These are phyloP conservation scores for Ogataea nakhonphanomensis DNA, from an alignment of 805 yeast genomes.

Conservation along the genomic window DNA sequence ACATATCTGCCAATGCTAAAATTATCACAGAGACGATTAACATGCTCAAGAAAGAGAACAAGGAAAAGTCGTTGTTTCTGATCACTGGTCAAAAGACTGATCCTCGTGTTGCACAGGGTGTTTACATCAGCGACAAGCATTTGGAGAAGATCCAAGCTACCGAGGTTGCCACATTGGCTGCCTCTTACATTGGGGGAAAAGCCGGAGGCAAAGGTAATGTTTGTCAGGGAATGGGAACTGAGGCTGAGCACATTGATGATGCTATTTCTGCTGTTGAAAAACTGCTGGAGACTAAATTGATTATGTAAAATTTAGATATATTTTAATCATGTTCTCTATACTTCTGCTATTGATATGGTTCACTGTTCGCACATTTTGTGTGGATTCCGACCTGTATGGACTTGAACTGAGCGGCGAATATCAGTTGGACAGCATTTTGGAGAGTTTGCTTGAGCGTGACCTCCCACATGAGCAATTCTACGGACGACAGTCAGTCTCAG, in stretches of 20 bases:
- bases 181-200: constrained; percentile 84
- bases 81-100: constrained; percentile 61
- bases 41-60: constrained; percentile 70
- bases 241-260: constrained; percentile 59
- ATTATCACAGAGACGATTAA: constrained; percentile 91
- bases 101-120: constrained; percentile 91
- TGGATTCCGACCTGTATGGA: neutral
- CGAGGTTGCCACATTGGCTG: constrained; percentile 68
- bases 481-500: constrained; percentile 3
- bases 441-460: neutral
- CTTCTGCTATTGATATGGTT: neutral
- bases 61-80: constrained; percentile 73
- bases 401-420: neutral
- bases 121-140: constrained; percentile 75
- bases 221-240: constrained; percentile 95
- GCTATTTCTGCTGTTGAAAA: constrained; percentile 73
- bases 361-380: neutral
- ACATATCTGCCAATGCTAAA: constrained; percentile 80
- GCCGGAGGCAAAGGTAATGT: constrained; percentile 98
- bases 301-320: constrained; percentile 12
- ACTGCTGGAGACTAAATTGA: constrained; percentile 57
- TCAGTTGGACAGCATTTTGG: neutral
- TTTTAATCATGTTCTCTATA: constrained; percentile 5
- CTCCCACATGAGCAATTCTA: neutral
- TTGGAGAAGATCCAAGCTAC: constrained; percentile 65